Evolutionary conservation across 2,329 filamentous ascomycete species (phyloP), one percentile per base, ranked within the genome.

Genomic region (Sarocladium strictum): DNA sequence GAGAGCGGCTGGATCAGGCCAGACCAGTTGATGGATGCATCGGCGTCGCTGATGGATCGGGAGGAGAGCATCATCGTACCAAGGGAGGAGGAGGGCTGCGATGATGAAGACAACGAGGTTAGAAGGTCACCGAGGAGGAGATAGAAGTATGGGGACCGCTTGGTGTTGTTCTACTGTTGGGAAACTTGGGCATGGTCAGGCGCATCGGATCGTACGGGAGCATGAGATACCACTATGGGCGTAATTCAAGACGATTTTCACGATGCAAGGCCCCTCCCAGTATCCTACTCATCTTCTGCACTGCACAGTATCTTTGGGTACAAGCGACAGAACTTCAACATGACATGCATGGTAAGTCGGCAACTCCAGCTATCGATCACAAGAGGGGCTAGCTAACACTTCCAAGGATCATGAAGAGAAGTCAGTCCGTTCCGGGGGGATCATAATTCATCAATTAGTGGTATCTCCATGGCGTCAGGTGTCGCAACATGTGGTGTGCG

Each of bases 1-100:
- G 80, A 84, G 64, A 72, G 77, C 1, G 80, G 79, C 5, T 84
- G 81, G 81, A 67, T 84, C 43, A 72, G 70, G 1, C 73, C 78
- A 60, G 72, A 72, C 17, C 80, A 84, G 65, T 63, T 84, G 38
- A 64, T 72, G 23, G 76, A 71, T 3, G 59, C 61, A 2, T 67
- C 64, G 12, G 62, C 63, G 12, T 72, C 69, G 11, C 58, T 71
- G 33, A 33, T 72, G 11, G 69, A 72, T 49, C 61, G 65, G 29
- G 72, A 74, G 57, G 70, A 73, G 23, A 75, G 72, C 60, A 75
- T 75, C 57, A 70, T 75, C 32, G 49, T 66, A 17, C 57, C 62
- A 15, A 62, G 62, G 24, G 65, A 67, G 19, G 19, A 21, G 9
- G 47, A 37, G 23, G 26, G 3, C 10, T 67, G 67, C 19, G 55